A percentile compares a stretch with the other conserved stretches of the same genome.
These are phyloP conservation scores for Verticillium albo-atrum DNA, from an alignment of 2,329 filamentous ascomycete genomes.

Conservation along the genomic window DNA sequence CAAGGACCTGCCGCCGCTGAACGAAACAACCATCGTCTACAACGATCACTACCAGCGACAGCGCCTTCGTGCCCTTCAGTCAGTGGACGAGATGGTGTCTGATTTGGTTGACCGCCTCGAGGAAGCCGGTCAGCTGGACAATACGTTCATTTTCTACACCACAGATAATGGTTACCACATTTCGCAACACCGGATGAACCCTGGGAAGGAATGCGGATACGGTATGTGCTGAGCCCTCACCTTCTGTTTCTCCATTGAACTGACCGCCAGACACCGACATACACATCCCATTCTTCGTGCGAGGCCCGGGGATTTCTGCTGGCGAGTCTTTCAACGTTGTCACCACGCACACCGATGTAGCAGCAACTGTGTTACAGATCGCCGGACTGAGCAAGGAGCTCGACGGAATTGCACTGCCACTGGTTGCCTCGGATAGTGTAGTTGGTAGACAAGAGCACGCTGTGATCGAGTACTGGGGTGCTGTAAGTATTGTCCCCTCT, in stretches of 20 bases:
- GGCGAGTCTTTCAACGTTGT: conserved; percentile 27
- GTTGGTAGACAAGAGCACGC: conserved; percentile 35
- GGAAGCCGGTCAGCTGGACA: conserved; percentile 17
- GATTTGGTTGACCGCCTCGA: conserved; percentile 22
- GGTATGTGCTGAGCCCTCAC: background rate
- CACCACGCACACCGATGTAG: conserved; percentile 46
- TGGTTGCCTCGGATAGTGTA: conserved; percentile 14
- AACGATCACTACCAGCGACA: conserved; percentile 27
- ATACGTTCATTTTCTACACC: conserved; percentile 42
- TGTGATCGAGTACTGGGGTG: conserved; percentile 44
- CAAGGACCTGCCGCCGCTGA: conserved; percentile 20
- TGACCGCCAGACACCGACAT: conserved; percentile 35
- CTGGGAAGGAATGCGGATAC: conserved; percentile 41
- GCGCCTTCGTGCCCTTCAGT: conserved; percentile 29
- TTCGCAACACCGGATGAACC: conserved; percentile 40
- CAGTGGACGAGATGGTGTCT: conserved; percentile 32
- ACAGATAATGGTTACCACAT: conserved; percentile 47
- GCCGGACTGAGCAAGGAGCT: conserved; percentile 31
- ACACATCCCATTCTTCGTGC: conserved; percentile 39
- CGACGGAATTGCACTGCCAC: conserved; percentile 40
- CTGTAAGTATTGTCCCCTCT: background rate
- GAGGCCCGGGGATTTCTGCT: conserved; percentile 36
- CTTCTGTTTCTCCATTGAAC: background rate
- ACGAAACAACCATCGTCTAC: conserved; percentile 16
- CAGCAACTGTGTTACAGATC: conserved; percentile 42